Evolutionary conservation across 176 grass and related monocot species (phyloP), one percentile per base, ranked within the genome.

Genomic region (Olyra latifolia): DNA sequence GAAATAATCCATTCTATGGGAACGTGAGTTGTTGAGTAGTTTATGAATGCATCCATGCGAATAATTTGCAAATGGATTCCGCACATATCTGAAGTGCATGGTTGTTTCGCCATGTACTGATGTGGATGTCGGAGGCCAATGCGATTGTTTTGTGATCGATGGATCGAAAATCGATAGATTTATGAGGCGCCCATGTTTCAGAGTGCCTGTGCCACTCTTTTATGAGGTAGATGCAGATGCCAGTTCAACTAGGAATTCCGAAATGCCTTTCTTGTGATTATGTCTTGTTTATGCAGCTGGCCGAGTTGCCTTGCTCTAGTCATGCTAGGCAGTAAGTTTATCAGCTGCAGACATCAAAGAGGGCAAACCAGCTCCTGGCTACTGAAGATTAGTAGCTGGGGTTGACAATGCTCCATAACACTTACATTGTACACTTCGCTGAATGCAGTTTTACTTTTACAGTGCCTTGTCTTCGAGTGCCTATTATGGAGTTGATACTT

Each of bases 331-430:
- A 44, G 20, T 72, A 85, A 79, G 83, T 79, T 56, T 70, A 69
- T 7, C 62, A 87, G 86, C 56, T 88, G 79, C 74, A 43, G 1
- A 72, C 54, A 80, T 79, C 47, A 27, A 73, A 46, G 24, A 56
- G 65, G 2, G 42, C 47, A 66, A 78, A 72, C 65, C 72, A 70
- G 66, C 57, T 66, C 55, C 46, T 83, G 66, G 24, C 46, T 47
- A 29, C 68, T 79, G 19, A 25, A 83, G 74, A 22, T 77, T 10
- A 47, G 56, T 78, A 43, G 38, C 55, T 59, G 7, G 59, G 67
- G 35, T 72, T 83, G 80, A 79, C 56, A 77, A 19, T 55, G 66
- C n/a, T 55, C 48, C 67, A 68, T 7, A 83, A 55, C 7, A 6
- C 9, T 1, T 24, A 55, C 7, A 6, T 9, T 1, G n/a, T 71